Conservation (phyloP, 352 stramenopile species). For the Phytophthora tubulina region DNA sequence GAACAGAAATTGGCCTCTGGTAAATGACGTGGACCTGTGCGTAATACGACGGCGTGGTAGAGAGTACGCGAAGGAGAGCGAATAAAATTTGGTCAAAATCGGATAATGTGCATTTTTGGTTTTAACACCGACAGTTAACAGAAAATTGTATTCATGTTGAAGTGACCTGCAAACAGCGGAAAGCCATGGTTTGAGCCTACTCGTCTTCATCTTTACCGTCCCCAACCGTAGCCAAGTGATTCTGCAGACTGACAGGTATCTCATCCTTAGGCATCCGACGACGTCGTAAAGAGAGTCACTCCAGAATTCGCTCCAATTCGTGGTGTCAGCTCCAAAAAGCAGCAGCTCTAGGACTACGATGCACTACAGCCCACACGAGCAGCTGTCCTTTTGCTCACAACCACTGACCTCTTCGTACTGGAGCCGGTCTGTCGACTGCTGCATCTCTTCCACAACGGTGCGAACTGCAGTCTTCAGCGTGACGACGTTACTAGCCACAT, state of each 20-base stretch:
- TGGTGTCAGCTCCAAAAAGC: slow-evolving; percentile 12
- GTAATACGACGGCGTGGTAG: too few species aligned
- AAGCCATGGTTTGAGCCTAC: background rate
- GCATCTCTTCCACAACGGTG: too few species aligned
- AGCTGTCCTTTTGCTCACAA: too few species aligned
- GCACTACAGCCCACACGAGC: too few species aligned
- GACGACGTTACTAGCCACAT: background rate
- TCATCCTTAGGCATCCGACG: background rate
- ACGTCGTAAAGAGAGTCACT: slow-evolving; percentile 10
- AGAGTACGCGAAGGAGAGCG: background rate
- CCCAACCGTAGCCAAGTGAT: background rate
- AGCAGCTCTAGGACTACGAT: slow-evolving; percentile 5
- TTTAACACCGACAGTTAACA: background rate
- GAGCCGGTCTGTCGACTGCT: too few species aligned
- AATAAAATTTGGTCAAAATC: too few species aligned
- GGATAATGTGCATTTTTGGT: background rate
- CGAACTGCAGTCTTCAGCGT: background rate
- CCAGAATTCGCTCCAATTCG: slow-evolving; percentile 19
- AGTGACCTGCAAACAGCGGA: background rate
- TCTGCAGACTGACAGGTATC: slow-evolving; percentile 18
- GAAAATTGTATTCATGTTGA: background rate
- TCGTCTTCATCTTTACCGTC: background rate
- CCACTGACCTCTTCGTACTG: too few species aligned
- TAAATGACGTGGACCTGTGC: too few species aligned
- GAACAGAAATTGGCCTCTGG: too few species aligned